Base-by-base conservation (phyloP, 2,329 filamentous ascomycete species). In the Phyllosticta paracitricarpa region DNA sequence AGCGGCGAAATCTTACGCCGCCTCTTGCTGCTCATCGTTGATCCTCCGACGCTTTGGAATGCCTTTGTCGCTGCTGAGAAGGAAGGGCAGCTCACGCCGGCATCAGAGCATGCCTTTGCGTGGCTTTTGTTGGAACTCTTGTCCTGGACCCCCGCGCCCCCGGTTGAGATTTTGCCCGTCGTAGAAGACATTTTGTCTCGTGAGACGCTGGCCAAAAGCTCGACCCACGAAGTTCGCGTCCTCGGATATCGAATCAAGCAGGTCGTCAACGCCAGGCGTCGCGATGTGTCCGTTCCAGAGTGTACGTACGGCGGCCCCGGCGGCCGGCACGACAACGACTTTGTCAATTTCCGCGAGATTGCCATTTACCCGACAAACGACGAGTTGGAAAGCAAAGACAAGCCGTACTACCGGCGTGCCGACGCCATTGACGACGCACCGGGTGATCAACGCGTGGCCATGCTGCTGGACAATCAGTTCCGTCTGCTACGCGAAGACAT, bases 251-350 rank as follows among this genome's bases (percentile, higher is more conserved):
- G 26, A 73, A 84, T 63, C 70, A 78, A 24, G 72, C 75, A 40
- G 68, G 72, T 51, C 8, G 61, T 74, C 0, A 74, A 81, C 0
- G 79, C 85, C 51, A 73, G 84, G 2, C 82, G 33, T 17, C 48
- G 25, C 25, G 30, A 53, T 2, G 12, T 51, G 1, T 6, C n/a
- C 1, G 9, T 51, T 1, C 10, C 35, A 0, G 17, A 33, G 0
- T 10, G 25, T 2, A 8, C 24, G 5, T 22, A 35, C 1, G 51
- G 4, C 48, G 65, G 60, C 1, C 80, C 86, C 0, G 88, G 88
- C 0, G 87, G 87, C 0, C 80, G 88, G 0, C 88, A 92, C 64
- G 86, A 91, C 70, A 92, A 92, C 59, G 88, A 91, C 66, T 82
- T 81, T 67, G 74, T 67, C 1, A 78, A 89, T 64, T 86, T 85